A percentile compares a stretch with the other conserved stretches of the same genome.
Evolutionary conservation across 441 rosid genomes (phyloP).

Genomic region (Viola pubescens): DNA sequence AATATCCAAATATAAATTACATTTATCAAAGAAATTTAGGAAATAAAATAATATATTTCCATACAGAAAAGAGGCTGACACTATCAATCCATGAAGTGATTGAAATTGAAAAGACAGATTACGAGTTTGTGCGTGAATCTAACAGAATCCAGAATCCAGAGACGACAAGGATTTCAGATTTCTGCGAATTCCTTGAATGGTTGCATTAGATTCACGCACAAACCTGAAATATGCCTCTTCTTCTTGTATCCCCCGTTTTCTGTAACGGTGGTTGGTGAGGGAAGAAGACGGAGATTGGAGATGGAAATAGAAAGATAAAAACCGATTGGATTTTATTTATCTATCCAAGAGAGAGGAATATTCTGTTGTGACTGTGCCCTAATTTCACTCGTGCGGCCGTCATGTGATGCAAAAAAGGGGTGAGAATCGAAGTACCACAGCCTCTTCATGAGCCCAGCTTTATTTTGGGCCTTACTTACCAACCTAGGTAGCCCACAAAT

Average conservation of each 20-base stretch:
- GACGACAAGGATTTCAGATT: neutral
- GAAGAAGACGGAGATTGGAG: neutral
- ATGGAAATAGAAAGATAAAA: neutral
- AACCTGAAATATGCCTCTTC: slow-evolving; percentile 29
- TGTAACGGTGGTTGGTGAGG: no score
- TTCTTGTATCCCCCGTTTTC: neutral
- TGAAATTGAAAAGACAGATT: slow-evolving; percentile 26
- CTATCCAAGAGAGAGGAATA: no score
- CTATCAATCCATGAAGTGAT: neutral
- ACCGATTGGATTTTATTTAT: neutral
- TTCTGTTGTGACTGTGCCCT: no score
- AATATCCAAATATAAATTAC: no score
- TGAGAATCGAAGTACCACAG: no score
- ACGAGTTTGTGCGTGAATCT: slow-evolving; percentile 45
- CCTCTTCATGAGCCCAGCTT: no score
- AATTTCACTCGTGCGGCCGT: no score
- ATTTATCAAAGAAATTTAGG: neutral
- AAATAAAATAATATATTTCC: neutral
- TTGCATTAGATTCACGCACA: slow-evolving; percentile 27
- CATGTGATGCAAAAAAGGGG: no score
- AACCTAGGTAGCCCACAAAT: no score
- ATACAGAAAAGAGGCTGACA: neutral
- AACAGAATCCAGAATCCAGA: slow-evolving; percentile 7
- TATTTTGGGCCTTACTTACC: no score
- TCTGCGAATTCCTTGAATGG: neutral